Conservation (phyloP, 352 stramenopile species). For the Pythium phragmiticola region DNA sequence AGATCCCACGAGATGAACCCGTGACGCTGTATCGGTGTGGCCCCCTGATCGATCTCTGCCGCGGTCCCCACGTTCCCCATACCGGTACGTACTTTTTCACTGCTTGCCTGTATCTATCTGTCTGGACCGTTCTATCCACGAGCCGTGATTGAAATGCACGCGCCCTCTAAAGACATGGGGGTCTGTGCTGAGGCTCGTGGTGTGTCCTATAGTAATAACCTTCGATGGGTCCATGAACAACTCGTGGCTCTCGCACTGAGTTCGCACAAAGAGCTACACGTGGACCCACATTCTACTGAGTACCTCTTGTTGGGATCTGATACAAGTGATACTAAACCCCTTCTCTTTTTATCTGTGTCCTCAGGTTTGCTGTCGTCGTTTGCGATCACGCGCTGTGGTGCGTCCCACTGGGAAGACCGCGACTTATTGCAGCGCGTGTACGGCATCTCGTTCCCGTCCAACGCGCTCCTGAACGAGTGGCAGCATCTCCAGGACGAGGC, state of each 20-base stretch:
- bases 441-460: constrained; percentile 94
- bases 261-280: constrained; percentile 65
- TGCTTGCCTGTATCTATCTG: neutral
- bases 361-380: constrained; percentile 92
- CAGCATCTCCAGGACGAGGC: constrained; percentile 92
- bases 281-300: constrained; percentile 47
- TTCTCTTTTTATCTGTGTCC: neutral
- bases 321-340: neutral
- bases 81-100: constrained; percentile 80
- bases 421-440: constrained; percentile 97
- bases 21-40: constrained; percentile 98
- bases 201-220: constrained; percentile 48
- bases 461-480: constrained; percentile 85
- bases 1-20: constrained; percentile 92
- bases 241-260: constrained; percentile 77
- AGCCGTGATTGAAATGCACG: neutral
- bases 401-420: constrained; percentile 91
- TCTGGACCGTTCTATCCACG: neutral
- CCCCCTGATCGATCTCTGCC: constrained; percentile 97
- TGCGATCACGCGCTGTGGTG: constrained; percentile 92
- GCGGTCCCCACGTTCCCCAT: constrained; percentile 94
- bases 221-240: constrained; percentile 43
- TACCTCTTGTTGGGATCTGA: constrained; percentile 1
- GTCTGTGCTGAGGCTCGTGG: neutral
- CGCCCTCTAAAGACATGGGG: neutral